Evolutionary conservation across 31 red algal genomes (phyloP).

Genomic region (Asparagopsis taxiformis): DNA sequence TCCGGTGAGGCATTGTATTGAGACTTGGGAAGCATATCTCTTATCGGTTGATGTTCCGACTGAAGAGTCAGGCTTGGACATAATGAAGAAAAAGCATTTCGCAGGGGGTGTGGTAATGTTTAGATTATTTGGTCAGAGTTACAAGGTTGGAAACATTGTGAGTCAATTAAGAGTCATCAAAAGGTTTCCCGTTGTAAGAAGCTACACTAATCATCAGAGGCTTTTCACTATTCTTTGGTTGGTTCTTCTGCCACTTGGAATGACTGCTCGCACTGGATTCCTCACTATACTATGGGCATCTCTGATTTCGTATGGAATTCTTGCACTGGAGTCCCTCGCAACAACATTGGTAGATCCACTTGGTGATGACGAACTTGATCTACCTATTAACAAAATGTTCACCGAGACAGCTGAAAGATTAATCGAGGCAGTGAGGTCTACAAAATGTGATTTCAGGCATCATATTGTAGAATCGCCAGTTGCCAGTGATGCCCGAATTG

Average conservation of each 20-base stretch:
- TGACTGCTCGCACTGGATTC: no score
- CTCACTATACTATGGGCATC: slow-evolving; percentile 37
- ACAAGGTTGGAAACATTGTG: slow-evolving; percentile 1
- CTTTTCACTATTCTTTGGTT: slow-evolving; percentile 36
- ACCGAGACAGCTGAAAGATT: not conserved
- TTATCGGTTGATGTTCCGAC: not conserved
- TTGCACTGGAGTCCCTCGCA: no score
- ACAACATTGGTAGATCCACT: no score
- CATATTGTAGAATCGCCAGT: not conserved
- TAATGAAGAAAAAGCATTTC: not conserved
- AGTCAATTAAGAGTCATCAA: slow-evolving; percentile 1
- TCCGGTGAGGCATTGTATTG: slow-evolving; percentile 19
- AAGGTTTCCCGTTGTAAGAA: slow-evolving; percentile 19
- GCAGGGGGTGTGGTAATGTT: not conserved
- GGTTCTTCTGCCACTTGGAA: slow-evolving; percentile 30
- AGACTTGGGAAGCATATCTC: slow-evolving; percentile 32
- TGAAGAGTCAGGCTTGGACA: not conserved
- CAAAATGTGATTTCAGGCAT: slow-evolving; percentile 6
- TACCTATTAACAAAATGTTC: slow-evolving; percentile 18
- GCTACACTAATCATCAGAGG: slow-evolving; percentile 31
- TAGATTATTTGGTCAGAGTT: not conserved
- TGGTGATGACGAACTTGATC: slow-evolving; percentile 13
- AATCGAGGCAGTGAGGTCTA: slow-evolving; percentile 4
- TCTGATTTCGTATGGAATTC: slow-evolving; percentile 39
- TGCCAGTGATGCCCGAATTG: slow-evolving; percentile 6